Percentiles rank a stretch among this genome's conserved stretches.
These are phyloP conservation scores for Irpex lacteus DNA, from an alignment of 1,284 basidiomycete species.

Conservation along the genomic window DNA sequence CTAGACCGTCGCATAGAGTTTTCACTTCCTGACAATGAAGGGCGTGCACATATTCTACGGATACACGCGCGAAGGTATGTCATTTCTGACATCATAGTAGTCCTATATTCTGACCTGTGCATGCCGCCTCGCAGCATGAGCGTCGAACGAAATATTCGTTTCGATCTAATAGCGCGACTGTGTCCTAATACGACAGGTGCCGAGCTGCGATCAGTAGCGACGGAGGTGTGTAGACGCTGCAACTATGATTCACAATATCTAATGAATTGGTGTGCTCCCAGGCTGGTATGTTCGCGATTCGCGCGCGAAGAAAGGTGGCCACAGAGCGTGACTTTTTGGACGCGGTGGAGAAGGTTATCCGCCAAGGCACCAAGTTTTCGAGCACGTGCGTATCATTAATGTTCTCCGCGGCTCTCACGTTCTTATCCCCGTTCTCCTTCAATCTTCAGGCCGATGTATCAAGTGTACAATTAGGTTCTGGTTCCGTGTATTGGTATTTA, in stretches of 20 bases:
- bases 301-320: slow-evolving; percentile 94
- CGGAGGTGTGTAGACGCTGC: slow-evolving; percentile 61
- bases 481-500: slow-evolving; percentile 8
- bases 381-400: slow-evolving; percentile 61
- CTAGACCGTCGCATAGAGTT: slow-evolving; percentile 97
- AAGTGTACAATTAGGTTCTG: slow-evolving; percentile 69
- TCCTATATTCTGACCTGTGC: slow-evolving; percentile 9
- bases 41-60: slow-evolving; percentile 93
- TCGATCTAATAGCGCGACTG: slow-evolving; percentile 94
- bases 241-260: not conserved
- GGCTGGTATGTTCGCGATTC: slow-evolving; percentile 99
- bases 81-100: not conserved
- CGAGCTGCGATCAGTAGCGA: slow-evolving; percentile 94
- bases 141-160: slow-evolving; percentile 95
- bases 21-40: slow-evolving; percentile 92
- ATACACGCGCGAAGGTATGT: slow-evolving; percentile 92
- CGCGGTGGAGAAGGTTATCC: slow-evolving; percentile 97
- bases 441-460: slow-evolving; percentile 57
- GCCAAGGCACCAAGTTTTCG: slow-evolving; percentile 97
- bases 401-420: not conserved
- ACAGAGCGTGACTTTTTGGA: slow-evolving; percentile 98
- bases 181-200: slow-evolving; percentile 99
- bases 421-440: not conserved
- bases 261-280: slow-evolving; percentile 25
- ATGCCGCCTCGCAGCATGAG: slow-evolving; percentile 73